These are phyloP conservation scores for Sporothrix globosa DNA, from an alignment of 2,329 filamentous ascomycete genomes.

Conservation along the genomic window DNA sequence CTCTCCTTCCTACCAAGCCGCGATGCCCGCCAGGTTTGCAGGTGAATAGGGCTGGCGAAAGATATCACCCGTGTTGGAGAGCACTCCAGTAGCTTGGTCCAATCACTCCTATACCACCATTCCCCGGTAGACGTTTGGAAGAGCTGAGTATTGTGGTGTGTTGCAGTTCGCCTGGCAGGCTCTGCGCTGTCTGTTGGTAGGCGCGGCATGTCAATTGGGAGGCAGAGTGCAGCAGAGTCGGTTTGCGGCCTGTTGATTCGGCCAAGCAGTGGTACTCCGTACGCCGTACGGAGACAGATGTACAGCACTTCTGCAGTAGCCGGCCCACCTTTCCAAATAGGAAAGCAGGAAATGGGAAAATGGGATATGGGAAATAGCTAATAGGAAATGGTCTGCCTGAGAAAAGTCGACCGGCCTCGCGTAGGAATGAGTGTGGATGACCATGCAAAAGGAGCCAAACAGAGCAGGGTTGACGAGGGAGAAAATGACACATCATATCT, in stretches of 20 bases:
- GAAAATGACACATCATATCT: conserved; percentile 26
- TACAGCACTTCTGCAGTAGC: neutral
- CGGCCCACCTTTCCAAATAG: conserved; percentile 20
- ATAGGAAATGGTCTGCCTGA: neutral
- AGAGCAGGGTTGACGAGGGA: neutral
- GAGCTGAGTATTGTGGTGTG: neutral
- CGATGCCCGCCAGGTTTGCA: neutral
- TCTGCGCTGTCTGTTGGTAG: neutral
- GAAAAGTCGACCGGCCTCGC: conserved; percentile 15
- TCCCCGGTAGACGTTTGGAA: neutral
- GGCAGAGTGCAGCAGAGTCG: neutral
- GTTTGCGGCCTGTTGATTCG: neutral
- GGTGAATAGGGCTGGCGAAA: conserved; percentile 21
- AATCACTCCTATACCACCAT: neutral
- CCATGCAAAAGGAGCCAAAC: conserved; percentile 9
- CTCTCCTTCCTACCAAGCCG: neutral
- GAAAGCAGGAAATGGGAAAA: neutral
- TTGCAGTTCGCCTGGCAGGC: neutral
- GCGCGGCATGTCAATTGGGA: neutral
- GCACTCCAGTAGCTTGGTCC: neutral
- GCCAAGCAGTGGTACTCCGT: neutral
- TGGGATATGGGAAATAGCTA: too few species aligned
- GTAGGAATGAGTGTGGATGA: conserved; percentile 24
- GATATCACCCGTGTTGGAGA: neutral
- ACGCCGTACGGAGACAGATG: neutral